A percentile compares a stretch with the other conserved stretches of the same genome.
These are phyloP conservation scores for Thielaviopsis ethacetica DNA, from an alignment of 2,329 filamentous ascomycete genomes.

Conservation along the genomic window DNA sequence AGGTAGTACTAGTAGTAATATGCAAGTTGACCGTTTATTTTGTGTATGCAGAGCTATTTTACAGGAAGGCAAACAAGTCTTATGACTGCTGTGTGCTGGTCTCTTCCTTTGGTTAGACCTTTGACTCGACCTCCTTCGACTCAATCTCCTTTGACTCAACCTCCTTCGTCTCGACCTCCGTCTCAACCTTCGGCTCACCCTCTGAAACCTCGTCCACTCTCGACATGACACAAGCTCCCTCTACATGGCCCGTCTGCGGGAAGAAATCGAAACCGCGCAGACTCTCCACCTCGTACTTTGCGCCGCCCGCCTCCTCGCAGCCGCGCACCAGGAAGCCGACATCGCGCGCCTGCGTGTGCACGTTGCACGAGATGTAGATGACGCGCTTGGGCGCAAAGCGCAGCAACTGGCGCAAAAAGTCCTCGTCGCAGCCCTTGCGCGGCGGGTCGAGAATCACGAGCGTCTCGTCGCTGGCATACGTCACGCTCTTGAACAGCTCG, in stretches of 20 bases:
- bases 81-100: no score
- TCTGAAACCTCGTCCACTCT: slow-evolving; percentile 2
- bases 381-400: slow-evolving; percentile 62
- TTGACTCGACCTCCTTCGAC: background rate
- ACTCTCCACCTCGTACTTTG: slow-evolving; percentile 73
- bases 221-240: slow-evolving; percentile 29
- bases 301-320: slow-evolving; percentile 19
- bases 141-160: slow-evolving; percentile 8
- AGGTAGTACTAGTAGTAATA: background rate
- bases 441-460: slow-evolving; percentile 95
- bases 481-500: slow-evolving; percentile 47
- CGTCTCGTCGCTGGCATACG: slow-evolving; percentile 55
- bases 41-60: background rate
- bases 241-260: slow-evolving; percentile 63
- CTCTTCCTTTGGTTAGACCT: no score
- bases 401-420: slow-evolving; percentile 69
- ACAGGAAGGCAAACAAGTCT: no score
- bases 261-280: slow-evolving; percentile 93
- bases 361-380: slow-evolving; percentile 93
- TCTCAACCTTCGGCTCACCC: slow-evolving; percentile 12
- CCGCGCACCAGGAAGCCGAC: slow-evolving; percentile 76
- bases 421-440: slow-evolving; percentile 79
- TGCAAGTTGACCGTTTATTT: background rate
- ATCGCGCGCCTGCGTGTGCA: slow-evolving; percentile 91
- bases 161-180: slow-evolving; percentile 11